Conservation (phyloP, 495 filamentous ascomycete species). For the Hypoxylon fuscum region DNA sequence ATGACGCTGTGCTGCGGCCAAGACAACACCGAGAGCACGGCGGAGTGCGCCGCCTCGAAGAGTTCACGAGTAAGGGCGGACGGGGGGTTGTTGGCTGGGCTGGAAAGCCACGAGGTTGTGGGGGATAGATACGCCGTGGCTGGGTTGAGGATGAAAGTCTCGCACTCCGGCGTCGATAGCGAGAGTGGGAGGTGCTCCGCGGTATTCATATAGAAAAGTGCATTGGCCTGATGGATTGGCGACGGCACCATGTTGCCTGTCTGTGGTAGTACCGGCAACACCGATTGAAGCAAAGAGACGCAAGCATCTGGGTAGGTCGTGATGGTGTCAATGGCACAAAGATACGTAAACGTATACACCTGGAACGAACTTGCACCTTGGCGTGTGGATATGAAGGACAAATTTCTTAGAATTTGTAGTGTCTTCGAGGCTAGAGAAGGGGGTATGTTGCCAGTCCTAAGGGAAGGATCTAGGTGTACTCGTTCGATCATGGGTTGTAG, state of each 20-base stretch:
- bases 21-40: slow-evolving; percentile 83
- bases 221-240: slow-evolving; percentile 78
- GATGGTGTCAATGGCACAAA: slow-evolving; percentile 89
- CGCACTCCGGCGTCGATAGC: slow-evolving; percentile 69
- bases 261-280: slow-evolving; percentile 64
- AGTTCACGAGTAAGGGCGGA: slow-evolving; percentile 67
- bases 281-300: slow-evolving; percentile 72
- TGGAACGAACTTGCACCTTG: slow-evolving; percentile 76
- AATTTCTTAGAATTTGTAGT: slow-evolving; percentile 79
- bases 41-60: slow-evolving; percentile 91
- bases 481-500: slow-evolving; percentile 78
- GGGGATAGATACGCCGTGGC: slow-evolving; percentile 81
- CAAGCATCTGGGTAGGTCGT: slow-evolving; percentile 74
- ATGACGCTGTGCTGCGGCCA: slow-evolving; percentile 78
- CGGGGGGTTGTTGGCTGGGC: slow-evolving; percentile 47
- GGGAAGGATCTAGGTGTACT: slow-evolving; percentile 54
- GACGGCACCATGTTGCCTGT: slow-evolving; percentile 67
- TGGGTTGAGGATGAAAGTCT: slow-evolving; percentile 76
- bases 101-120: slow-evolving; percentile 65
- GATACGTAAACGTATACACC: slow-evolving; percentile 84
- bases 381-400: slow-evolving; percentile 88
- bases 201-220: slow-evolving; percentile 92
- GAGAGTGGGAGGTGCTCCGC: slow-evolving; percentile 84
- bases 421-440: slow-evolving; percentile 78
- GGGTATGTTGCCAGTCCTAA: slow-evolving; percentile 61